phyloP scores from a whole-genome alignment of 1,139 yeast species.

The Arxiozyma bovina region DNA sequence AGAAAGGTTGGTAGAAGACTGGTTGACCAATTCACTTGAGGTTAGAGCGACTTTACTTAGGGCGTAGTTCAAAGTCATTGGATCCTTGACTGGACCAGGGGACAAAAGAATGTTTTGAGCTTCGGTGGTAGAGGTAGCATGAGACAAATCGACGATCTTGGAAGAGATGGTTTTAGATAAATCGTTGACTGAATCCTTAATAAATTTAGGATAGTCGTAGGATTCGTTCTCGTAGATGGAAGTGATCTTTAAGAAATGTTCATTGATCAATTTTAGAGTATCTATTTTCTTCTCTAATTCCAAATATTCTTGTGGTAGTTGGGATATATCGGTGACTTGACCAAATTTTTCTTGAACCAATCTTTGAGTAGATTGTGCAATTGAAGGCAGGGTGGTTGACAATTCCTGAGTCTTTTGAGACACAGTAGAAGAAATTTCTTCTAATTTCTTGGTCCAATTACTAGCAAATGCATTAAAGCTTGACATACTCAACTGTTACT shows the following conservation, averaged over 20 bases:
- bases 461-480: constrained; percentile 16
- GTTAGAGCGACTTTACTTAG: constrained; percentile 65
- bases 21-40: constrained; percentile 34
- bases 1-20: constrained; percentile 8
- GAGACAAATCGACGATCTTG: constrained; percentile 60
- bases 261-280: constrained; percentile 63
- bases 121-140: constrained; percentile 72
- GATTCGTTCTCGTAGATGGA: constrained; percentile 64
- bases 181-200: constrained; percentile 66
- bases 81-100: constrained; percentile 54
- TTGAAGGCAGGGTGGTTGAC: constrained; percentile 39
- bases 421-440: constrained; percentile 26
- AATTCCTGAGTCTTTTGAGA: constrained; percentile 29
- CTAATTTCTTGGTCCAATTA: constrained; percentile 24
- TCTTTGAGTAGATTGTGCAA: constrained; percentile 77
- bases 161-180: constrained; percentile 60
- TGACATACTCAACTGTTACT: constrained; percentile 8
- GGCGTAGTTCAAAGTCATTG: constrained; percentile 81
- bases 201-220: constrained; percentile 79
- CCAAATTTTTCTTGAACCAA: constrained; percentile 74
- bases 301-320: constrained; percentile 72
- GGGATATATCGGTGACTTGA: constrained; percentile 69
- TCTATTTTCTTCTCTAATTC: constrained; percentile 72
- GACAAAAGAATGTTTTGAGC: constrained; percentile 67
- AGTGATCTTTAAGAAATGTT: constrained; percentile 64